Evolutionary conservation across 495 filamentous ascomycete species (phyloP).

Genomic region (Aspergillus sclerotioniger): DNA sequence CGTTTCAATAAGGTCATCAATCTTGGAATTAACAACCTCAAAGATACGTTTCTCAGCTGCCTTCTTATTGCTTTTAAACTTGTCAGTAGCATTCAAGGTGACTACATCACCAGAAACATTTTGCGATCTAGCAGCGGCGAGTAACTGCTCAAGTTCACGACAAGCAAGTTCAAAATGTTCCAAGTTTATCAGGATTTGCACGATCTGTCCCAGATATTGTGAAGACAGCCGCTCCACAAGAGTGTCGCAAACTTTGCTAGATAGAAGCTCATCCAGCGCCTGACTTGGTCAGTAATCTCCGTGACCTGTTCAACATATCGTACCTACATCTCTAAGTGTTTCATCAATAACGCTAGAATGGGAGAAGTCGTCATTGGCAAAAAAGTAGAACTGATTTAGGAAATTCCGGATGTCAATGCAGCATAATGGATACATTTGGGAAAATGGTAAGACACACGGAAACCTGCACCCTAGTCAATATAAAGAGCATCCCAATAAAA

Average conservation of each 20-base stretch:
- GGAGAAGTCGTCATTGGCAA: conserved; percentile 90
- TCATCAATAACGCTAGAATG: conserved; percentile 84
- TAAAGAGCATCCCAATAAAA: not conserved
- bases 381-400: conserved; percentile 93
- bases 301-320: not conserved
- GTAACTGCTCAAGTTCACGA: conserved; percentile 75
- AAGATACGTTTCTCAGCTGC: conserved; percentile 97
- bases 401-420: conserved; percentile 98
- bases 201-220: conserved; percentile 94
- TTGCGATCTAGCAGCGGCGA: conserved; percentile 77
- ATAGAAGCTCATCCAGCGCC: conserved; percentile 87
- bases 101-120: conserved; percentile 69
- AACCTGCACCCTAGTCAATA: conserved; percentile 53
- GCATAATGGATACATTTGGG: conserved; percentile 97
- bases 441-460: conserved; percentile 91
- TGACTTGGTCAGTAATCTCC: conserved; percentile 26
- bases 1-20: conserved; percentile 94
- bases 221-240: conserved; percentile 85
- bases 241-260: conserved; percentile 82
- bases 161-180: conserved; percentile 96
- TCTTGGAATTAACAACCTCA: conserved; percentile 97
- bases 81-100: conserved; percentile 73
- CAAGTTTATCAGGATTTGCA: conserved; percentile 96
- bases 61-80: conserved; percentile 88
- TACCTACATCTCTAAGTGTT: conserved; percentile 69